phyloP scores from a whole-genome alignment of 345 rosid genomes.

The Eutrema japonicum region DNA sequence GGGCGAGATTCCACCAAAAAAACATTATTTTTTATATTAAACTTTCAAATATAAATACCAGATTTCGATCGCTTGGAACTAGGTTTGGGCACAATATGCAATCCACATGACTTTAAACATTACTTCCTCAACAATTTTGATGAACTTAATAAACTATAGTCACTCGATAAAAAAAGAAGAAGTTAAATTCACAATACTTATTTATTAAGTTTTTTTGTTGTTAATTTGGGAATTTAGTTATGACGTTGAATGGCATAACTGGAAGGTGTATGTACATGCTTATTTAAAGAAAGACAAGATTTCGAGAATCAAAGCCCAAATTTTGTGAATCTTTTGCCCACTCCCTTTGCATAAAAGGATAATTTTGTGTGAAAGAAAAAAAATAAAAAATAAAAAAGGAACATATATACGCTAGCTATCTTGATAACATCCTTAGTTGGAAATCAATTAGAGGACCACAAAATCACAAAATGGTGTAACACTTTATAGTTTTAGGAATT shows the following conservation, averaged over 20 bases:
- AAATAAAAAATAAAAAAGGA: conserved; percentile 18
- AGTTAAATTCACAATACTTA: background rate
- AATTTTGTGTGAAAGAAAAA: conserved; percentile 10
- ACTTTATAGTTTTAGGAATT: conserved; percentile 17
- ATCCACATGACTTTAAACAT: no score
- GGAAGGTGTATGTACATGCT: conserved; percentile 40
- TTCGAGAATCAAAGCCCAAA: conserved; percentile 46
- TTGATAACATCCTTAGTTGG: conserved; percentile 41
- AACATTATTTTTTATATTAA: no score
- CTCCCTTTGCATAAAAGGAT: conserved; percentile 33
- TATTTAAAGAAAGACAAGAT: conserved; percentile 43
- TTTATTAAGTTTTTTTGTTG: background rate
- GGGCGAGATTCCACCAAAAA: no score
- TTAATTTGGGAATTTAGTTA: conserved; percentile 9
- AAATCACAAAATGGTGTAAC: conserved; percentile 30
- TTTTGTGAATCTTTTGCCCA: conserved; percentile 45
- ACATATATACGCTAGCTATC: conserved; percentile 39
- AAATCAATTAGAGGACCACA: conserved; percentile 42
- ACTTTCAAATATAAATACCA: no score
- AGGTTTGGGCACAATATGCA: no score
- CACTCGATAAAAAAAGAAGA: background rate
- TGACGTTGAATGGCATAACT: conserved; percentile 29
- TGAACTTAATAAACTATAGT: background rate
- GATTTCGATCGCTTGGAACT: no score
- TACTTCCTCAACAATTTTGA: no score